These are phyloP conservation scores for Leersia perrieri DNA, from an alignment of 176 grass and related monocot species.

Conservation along the genomic window DNA sequence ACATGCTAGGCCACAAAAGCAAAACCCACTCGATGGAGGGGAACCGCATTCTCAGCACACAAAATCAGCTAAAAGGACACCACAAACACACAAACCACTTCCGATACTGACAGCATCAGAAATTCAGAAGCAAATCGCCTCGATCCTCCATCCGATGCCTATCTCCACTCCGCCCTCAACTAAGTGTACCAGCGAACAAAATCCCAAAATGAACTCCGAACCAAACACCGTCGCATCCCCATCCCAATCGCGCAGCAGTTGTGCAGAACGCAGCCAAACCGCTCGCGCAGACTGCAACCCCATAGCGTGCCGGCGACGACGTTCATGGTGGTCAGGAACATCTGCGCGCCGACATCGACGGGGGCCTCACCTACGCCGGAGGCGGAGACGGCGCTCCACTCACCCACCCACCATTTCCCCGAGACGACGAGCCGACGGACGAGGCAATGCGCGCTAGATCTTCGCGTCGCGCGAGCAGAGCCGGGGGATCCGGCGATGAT, in stretches of 20 bases:
- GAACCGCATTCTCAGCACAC: background rate
- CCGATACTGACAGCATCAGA: no score
- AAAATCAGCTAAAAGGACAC: background rate
- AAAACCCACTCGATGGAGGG: background rate
- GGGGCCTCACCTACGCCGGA: no score
- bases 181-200: background rate
- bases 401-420: background rate
- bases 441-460: background rate
- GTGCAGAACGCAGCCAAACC: background rate
- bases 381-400: background rate
- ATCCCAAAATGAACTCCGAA: background rate
- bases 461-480: background rate
- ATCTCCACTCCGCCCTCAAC: background rate
- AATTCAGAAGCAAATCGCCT: no score
- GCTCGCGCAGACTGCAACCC: no score
- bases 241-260: background rate
- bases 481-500: background rate
- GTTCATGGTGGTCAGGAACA: slow-evolving; percentile 74
- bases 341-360: slow-evolving; percentile 53
- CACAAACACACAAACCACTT: background rate
- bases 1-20: background rate
- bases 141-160: no score
- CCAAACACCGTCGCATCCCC: background rate
- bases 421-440: background rate
- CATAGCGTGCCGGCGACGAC: slow-evolving; percentile 64